phyloP scores from a whole-genome alignment of 345 rosid genomes.

The Gossypium mustelinum region DNA sequence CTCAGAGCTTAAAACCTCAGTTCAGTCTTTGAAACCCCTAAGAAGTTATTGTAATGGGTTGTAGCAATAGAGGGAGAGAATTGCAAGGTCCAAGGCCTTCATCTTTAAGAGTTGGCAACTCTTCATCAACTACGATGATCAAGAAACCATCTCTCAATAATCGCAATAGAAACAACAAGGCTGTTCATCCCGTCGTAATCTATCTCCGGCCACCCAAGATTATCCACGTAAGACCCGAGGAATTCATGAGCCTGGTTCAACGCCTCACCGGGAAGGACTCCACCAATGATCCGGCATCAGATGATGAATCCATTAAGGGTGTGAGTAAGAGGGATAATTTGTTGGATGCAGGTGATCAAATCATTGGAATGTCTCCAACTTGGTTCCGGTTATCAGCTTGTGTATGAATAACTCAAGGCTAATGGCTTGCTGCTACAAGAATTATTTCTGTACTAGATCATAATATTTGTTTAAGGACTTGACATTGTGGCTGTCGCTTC shows the following conservation, averaged over 20 bases:
- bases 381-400: not conserved
- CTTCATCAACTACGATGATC: constrained; percentile 8
- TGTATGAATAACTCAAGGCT: not conserved
- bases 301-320: not conserved
- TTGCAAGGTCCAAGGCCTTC: constrained; percentile 9
- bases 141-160: constrained; percentile 8
- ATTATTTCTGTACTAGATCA: too few species aligned
- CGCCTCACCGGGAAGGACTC: constrained; percentile 41
- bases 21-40: not conserved
- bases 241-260: constrained; percentile 44
- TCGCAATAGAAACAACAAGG: not conserved
- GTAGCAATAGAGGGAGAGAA: not conserved
- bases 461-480: too few species aligned
- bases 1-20: not conserved
- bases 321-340: not conserved
- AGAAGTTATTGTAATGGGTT: too few species aligned
- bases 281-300: not conserved
- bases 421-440: too few species aligned
- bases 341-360: not conserved
- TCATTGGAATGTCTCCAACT: constrained; percentile 13
- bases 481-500: too few species aligned
- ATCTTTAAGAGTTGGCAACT: not conserved
- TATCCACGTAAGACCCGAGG: constrained; percentile 36
- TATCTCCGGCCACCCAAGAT: constrained; percentile 42
- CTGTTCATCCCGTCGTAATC: constrained; percentile 29